A percentile compares a stretch with the other conserved stretches of the same genome.
Evolutionary conservation across 805 yeast species (phyloP).

Genomic region (Debaryomyces prosopidis): DNA sequence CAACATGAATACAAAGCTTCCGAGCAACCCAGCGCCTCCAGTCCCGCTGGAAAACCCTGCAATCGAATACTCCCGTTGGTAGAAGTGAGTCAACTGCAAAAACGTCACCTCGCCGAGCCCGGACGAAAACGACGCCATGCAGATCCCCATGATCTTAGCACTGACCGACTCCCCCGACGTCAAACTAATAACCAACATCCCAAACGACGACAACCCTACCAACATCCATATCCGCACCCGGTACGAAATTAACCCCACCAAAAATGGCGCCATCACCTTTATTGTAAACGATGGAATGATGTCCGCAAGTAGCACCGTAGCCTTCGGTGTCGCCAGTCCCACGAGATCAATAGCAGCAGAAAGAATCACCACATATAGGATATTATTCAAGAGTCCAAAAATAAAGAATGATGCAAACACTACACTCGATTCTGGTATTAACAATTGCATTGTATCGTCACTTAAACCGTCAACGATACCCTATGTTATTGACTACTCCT

Average conservation of each 20-base stretch:
- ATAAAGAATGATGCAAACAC: constrained; percentile 64
- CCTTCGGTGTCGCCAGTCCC: constrained; percentile 81
- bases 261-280: constrained; percentile 78
- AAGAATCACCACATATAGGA: constrained; percentile 85
- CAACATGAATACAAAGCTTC: constrained; percentile 70
- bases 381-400: constrained; percentile 86
- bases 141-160: constrained; percentile 62
- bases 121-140: constrained; percentile 77
- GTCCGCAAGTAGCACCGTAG: constrained; percentile 81
- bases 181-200: constrained; percentile 71
- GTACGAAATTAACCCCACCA: constrained; percentile 67
- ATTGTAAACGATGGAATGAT: constrained; percentile 77
- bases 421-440: constrained; percentile 6
- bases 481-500: too few relatives aligned
- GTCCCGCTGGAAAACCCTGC: constrained; percentile 94
- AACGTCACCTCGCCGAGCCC: constrained; percentile 93
- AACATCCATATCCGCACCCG: constrained; percentile 50
- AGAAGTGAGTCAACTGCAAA: constrained; percentile 81
- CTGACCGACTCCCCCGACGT: constrained; percentile 27
- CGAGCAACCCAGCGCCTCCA: constrained; percentile 91
- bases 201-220: constrained; percentile 60
- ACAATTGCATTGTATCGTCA: not conserved
- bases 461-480: too few relatives aligned
- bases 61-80: constrained; percentile 53
- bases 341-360: constrained; percentile 93